Conservation (phyloP, 768 basidiomycete genomes). For the Serendipita indica region DNA sequence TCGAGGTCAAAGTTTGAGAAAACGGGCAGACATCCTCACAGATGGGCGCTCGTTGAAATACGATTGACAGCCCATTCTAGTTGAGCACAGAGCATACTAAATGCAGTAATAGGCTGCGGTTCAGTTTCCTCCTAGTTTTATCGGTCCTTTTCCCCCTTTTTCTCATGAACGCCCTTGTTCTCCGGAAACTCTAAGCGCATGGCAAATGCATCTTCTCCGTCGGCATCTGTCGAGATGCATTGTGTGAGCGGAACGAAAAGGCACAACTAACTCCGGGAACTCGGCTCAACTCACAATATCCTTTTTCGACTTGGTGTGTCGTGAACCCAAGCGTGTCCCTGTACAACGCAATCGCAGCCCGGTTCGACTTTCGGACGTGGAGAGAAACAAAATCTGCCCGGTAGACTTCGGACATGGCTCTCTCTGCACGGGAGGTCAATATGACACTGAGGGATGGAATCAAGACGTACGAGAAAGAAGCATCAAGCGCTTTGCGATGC, state of each 20-base stretch:
- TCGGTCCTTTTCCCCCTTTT: conserved; percentile 1
- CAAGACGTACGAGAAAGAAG: conserved; percentile 62
- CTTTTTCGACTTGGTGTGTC: conserved; percentile 71
- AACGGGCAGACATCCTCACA: background rate
- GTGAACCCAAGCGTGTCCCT: conserved; percentile 81
- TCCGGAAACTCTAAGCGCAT: conserved; percentile 55
- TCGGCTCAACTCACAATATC: conserved; percentile 77
- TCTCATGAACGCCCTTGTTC: conserved; percentile 9
- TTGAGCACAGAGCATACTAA: background rate
- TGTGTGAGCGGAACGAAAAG: conserved; percentile 7
- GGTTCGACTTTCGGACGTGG: conserved; percentile 91
- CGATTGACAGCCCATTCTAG: background rate
- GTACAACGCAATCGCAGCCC: conserved; percentile 79
- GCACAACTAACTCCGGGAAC: background rate
- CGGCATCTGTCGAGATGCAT: conserved; percentile 47
- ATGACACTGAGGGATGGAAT: background rate
- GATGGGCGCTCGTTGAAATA: background rate
- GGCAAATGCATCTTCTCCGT: conserved; percentile 88
- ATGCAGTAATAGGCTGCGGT: background rate
- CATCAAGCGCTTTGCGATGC: conserved; percentile 91
- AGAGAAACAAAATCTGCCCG: conserved; percentile 70
- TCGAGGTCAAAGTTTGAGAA: background rate
- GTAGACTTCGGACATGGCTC: conserved; percentile 84
- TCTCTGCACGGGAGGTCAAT: conserved; percentile 35
- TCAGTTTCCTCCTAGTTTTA: background rate